phyloP scores from a whole-genome alignment of 1,284 basidiomycete species.

The Cutaneotrichosporon sp. region DNA sequence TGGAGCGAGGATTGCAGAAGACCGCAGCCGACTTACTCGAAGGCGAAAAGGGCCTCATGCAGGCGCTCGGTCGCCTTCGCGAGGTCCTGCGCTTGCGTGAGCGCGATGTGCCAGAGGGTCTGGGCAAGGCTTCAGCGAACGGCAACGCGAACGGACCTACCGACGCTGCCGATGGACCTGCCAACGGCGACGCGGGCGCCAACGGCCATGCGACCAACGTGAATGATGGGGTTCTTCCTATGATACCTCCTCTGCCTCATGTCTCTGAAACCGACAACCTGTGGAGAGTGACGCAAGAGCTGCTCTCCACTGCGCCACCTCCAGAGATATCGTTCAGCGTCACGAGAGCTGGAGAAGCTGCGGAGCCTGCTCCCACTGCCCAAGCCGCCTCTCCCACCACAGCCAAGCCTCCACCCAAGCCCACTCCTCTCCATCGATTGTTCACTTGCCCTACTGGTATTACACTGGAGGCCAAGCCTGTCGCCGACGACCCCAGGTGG shows the following conservation, averaged over 20 bases:
- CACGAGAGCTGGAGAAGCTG: conserved; percentile 26
- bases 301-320: conserved; percentile 21
- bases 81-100: conserved; percentile 38
- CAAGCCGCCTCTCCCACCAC: background rate
- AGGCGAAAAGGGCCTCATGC: conserved; percentile 46
- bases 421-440: conserved; percentile 43
- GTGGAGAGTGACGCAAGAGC: conserved; percentile 43
- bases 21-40: conserved; percentile 48
- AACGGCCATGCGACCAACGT: conserved; percentile 16
- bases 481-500: conserved; percentile 28
- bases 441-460: conserved; percentile 44
- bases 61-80: conserved; percentile 42
- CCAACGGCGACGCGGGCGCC: conserved; percentile 9
- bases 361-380: conserved; percentile 1
- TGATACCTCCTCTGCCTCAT: conserved; percentile 37
- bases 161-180: conserved; percentile 4
- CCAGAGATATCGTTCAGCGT: conserved; percentile 26
- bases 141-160: conserved; percentile 2
- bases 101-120: conserved; percentile 29
- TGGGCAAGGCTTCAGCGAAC: background rate
- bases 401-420: conserved; percentile 10
- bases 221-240: too few species aligned
- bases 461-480: conserved; percentile 38
- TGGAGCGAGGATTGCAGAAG: conserved; percentile 45
- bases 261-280: conserved; percentile 44